A percentile compares a stretch with the other conserved stretches of the same genome.
These are phyloP conservation scores for Leucosporidium scottii DNA, from an alignment of 768 basidiomycete genomes.

Conservation along the genomic window DNA sequence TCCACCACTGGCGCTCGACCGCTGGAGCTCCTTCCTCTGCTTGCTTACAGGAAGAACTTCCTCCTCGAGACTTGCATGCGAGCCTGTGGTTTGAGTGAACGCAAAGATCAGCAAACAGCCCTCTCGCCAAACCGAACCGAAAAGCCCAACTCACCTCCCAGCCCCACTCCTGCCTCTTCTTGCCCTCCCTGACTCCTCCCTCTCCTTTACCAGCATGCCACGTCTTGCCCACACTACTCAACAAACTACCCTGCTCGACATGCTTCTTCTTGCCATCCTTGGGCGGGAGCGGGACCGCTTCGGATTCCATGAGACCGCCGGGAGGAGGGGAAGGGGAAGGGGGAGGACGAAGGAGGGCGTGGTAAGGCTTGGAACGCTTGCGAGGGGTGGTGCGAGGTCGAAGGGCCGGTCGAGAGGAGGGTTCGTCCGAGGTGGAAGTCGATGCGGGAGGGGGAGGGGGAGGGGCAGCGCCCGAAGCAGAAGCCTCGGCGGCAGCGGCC, in stretches of 20 bases:
- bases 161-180: conserved; percentile 75
- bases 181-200: conserved; percentile 38
- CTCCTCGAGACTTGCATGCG: conserved; percentile 82
- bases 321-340: conserved; percentile 11
- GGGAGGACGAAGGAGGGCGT: conserved; percentile 28
- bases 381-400: conserved; percentile 17
- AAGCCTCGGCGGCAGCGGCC: conserved; percentile 20
- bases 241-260: conserved; percentile 17
- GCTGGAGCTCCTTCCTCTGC: not conserved
- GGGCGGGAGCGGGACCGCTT: conserved; percentile 28
- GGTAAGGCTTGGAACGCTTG: conserved; percentile 24
- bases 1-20: too few relatives aligned
- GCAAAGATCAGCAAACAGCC: conserved; percentile 9
- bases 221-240: conserved; percentile 33
- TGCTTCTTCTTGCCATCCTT: conserved; percentile 25
- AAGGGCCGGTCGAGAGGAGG: conserved; percentile 51
- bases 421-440: conserved; percentile 13
- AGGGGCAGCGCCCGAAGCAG: conserved; percentile 20
- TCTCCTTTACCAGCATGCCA: conserved; percentile 36
- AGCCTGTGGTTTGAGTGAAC: conserved; percentile 51
- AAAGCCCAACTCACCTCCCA: conserved; percentile 64
- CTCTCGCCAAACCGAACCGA: not conserved
- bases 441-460: conserved; percentile 9
- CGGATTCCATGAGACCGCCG: conserved; percentile 2
- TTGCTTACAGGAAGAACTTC: conserved; percentile 53